Evolutionary conservation across 305 asterid genomes (phyloP).

Genomic region (Solanum hybrid): DNA sequence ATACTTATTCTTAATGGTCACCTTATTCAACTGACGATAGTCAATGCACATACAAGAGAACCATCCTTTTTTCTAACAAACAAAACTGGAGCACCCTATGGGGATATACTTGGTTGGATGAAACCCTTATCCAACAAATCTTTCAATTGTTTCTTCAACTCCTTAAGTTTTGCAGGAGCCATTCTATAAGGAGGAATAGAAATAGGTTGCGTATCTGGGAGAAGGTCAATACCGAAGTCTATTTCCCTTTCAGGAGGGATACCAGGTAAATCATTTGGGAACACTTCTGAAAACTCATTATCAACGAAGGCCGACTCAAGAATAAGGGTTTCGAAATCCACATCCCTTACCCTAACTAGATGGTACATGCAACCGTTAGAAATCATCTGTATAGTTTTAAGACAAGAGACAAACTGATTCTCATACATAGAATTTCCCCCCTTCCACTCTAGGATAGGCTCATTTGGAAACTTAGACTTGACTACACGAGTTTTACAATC

Average conservation of each 20-base stretch:
- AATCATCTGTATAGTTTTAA: neutral
- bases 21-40: neutral
- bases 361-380: neutral
- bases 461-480: neutral
- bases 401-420: neutral
- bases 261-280: neutral
- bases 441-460: neutral
- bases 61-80: neutral
- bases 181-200: neutral
- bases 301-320: neutral
- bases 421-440: neutral
- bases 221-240: neutral
- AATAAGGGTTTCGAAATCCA: neutral
- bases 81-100: neutral
- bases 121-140: neutral
- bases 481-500: neutral
- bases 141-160: neutral
- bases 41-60: neutral
- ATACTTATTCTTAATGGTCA: neutral
- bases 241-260: neutral
- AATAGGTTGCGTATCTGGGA: neutral
- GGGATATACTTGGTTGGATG: neutral
- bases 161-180: neutral
- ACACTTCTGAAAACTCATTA: neutral
- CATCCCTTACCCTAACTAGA: neutral